These are phyloP conservation scores for Selenicereus undatus DNA, from an alignment of 148 eudicot genomes.

Conservation along the genomic window DNA sequence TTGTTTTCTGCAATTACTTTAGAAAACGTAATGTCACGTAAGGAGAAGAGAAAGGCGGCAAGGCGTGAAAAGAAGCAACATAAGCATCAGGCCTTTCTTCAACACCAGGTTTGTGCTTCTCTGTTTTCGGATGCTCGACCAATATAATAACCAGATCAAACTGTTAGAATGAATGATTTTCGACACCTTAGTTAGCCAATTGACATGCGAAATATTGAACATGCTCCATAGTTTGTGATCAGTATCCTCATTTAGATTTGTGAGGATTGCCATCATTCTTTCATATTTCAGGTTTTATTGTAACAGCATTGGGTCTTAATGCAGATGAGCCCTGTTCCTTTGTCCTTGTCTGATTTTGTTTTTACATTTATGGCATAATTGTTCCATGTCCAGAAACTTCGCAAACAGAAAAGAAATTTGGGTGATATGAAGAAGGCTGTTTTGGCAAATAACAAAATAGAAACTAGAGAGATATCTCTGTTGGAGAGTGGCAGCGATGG, in stretches of 20 bases:
- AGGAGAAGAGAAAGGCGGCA: constrained; percentile 54
- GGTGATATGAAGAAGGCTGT: not conserved
- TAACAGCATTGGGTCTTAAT: not conserved
- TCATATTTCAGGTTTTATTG: not conserved
- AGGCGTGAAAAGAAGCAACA: constrained; percentile 53
- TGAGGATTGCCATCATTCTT: not conserved
- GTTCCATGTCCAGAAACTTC: constrained; percentile 27
- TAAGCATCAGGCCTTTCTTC: constrained; percentile 57
- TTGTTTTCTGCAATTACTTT: not conserved
- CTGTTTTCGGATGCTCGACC: too few relatives aligned
- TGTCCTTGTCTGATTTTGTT: not conserved
- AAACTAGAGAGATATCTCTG: constrained; percentile 11
- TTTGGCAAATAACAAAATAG: not conserved
- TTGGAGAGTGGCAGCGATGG: constrained; percentile 17
- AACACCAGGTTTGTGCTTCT: constrained; percentile 36
- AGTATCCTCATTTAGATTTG: too few relatives aligned
- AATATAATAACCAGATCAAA: too few relatives aligned
- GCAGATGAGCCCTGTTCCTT: not conserved
- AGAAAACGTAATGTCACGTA: constrained; percentile 31
- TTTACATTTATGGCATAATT: not conserved
- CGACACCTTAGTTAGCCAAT: not conserved
- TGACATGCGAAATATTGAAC: not conserved
- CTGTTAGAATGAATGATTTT: too few relatives aligned
- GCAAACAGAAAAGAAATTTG: constrained; percentile 29
- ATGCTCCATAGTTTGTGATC: not conserved